Conservation (phyloP, 2,329 filamentous ascomycete species). For the Ophiostoma sp. region DNA sequence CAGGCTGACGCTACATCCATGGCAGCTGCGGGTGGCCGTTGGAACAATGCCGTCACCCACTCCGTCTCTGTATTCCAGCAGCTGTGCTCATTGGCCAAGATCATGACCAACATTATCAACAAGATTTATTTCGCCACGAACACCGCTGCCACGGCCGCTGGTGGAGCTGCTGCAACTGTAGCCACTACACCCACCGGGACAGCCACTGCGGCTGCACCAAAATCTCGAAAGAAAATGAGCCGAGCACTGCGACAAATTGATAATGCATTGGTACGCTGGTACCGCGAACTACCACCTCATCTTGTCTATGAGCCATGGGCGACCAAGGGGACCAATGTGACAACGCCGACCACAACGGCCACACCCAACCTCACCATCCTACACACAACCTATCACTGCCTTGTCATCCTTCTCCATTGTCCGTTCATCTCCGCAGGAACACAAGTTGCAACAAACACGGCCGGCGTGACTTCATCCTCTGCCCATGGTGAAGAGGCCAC, state of each 20-base stretch:
- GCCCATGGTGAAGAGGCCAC: neutral
- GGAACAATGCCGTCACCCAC: constrained; percentile 25
- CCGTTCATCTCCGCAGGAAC: constrained; percentile 37
- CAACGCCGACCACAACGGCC: neutral
- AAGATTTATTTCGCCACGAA: constrained; percentile 22
- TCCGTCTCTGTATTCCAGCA: constrained; percentile 29
- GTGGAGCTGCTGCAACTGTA: neutral
- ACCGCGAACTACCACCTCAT: constrained; percentile 20
- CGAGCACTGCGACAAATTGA: constrained; percentile 11
- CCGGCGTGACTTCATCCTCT: constrained; percentile 8
- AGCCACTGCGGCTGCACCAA: neutral
- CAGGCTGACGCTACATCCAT: constrained; percentile 17
- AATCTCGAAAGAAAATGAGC: constrained; percentile 12
- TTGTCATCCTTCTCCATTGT: constrained; percentile 47
- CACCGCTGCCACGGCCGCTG: neutral
- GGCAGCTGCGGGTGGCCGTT: constrained; percentile 12
- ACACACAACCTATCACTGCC: constrained; percentile 41
- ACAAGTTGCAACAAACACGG: neutral
- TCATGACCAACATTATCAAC: constrained; percentile 30
- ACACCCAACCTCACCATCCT: constrained; percentile 27
- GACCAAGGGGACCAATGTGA: neutral
- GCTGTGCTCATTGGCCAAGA: constrained; percentile 26
- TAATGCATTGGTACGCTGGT: constrained; percentile 22
- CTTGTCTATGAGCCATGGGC: constrained; percentile 23
- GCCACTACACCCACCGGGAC: neutral